Percentiles rank a stretch among this genome's conserved stretches.
phyloP scores from a whole-genome alignment of 495 filamentous ascomycete genomes.

The Venustampulla echinocandica region DNA sequence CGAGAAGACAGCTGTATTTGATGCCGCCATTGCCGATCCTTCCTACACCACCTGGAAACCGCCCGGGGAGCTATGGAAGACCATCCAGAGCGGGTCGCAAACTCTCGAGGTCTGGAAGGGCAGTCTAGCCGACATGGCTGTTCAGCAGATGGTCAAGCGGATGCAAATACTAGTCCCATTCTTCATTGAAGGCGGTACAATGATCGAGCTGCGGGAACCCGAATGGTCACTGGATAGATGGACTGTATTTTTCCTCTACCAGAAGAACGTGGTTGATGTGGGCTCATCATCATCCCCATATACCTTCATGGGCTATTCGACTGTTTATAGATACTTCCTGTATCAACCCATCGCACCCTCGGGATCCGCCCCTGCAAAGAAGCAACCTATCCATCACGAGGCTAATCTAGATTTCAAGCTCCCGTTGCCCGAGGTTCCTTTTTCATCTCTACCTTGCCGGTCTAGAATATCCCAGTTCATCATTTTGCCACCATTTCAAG shows the following conservation, averaged over 20 bases:
- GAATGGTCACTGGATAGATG: slow-evolving; percentile 70
- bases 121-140: slow-evolving; percentile 39
- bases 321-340: slow-evolving; percentile 75
- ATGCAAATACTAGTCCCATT: slow-evolving; percentile 77
- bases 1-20: slow-evolving; percentile 48
- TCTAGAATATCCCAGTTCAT: slow-evolving; percentile 89
- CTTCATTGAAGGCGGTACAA: slow-evolving; percentile 84
- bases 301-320: slow-evolving; percentile 75
- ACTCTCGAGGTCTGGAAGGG: slow-evolving; percentile 47
- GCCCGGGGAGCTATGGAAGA: slow-evolving; percentile 39
- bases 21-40: slow-evolving; percentile 46
- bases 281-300: slow-evolving; percentile 36
- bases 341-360: slow-evolving; percentile 34
- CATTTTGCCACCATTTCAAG: slow-evolving; percentile 81
- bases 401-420: slow-evolving; percentile 34
- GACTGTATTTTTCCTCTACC: slow-evolving; percentile 80
- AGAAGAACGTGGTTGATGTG: slow-evolving; percentile 40
- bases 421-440: slow-evolving; percentile 32
- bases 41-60: slow-evolving; percentile 50
- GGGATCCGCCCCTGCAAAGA: slow-evolving; percentile 17
- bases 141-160: slow-evolving; percentile 60
- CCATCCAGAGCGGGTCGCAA: slow-evolving; percentile 28
- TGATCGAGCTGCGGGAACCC: slow-evolving; percentile 60
- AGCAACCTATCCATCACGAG: slow-evolving; percentile 32
- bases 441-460: slow-evolving; percentile 40